Evolutionary conservation across 352 stramenopile species (phyloP).

Genomic region (Globisporangium heterothallicum): DNA sequence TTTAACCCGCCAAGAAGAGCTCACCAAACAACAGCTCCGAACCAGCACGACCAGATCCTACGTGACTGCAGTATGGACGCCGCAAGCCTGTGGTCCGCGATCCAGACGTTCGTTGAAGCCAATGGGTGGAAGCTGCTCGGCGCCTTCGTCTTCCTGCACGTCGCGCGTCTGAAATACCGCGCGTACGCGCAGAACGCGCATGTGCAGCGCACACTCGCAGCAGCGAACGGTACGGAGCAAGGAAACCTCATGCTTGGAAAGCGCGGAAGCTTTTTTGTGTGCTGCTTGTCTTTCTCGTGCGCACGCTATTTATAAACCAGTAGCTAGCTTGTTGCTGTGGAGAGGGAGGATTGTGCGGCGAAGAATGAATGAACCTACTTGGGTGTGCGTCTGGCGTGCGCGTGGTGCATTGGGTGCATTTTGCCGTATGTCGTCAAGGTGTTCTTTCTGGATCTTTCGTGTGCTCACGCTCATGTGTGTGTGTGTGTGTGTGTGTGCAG

Average conservation of each 20-base stretch:
- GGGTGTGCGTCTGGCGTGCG: conserved; percentile 13
- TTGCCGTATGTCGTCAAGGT: not conserved
- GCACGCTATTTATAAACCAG: not conserved
- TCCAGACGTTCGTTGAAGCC: conserved; percentile 30
- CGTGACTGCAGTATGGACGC: conserved; percentile 10
- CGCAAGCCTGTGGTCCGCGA: conserved; percentile 18
- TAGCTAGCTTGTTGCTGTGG: too few relatives aligned
- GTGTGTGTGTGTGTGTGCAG: conserved; percentile 21
- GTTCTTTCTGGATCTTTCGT: conserved; percentile 5
- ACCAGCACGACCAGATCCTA: not conserved
- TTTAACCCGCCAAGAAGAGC: too few relatives aligned
- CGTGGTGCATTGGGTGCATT: not conserved
- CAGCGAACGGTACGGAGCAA: conserved; percentile 60
- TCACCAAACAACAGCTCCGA: too few relatives aligned
- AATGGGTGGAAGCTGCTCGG: conserved; percentile 54
- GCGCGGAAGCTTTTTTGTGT: not conserved
- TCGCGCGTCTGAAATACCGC: conserved; percentile 22
- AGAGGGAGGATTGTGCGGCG: conserved; percentile 10
- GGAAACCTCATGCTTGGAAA: too few relatives aligned
- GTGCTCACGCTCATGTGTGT: not conserved
- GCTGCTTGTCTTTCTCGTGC: not conserved
- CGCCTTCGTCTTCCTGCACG: conserved; percentile 20
- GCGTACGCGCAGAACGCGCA: conserved; percentile 25
- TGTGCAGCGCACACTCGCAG: conserved; percentile 24
- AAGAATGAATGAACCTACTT: not conserved